phyloP scores from a whole-genome alignment of 306 rosid species.

The Boehmeria nivea region DNA sequence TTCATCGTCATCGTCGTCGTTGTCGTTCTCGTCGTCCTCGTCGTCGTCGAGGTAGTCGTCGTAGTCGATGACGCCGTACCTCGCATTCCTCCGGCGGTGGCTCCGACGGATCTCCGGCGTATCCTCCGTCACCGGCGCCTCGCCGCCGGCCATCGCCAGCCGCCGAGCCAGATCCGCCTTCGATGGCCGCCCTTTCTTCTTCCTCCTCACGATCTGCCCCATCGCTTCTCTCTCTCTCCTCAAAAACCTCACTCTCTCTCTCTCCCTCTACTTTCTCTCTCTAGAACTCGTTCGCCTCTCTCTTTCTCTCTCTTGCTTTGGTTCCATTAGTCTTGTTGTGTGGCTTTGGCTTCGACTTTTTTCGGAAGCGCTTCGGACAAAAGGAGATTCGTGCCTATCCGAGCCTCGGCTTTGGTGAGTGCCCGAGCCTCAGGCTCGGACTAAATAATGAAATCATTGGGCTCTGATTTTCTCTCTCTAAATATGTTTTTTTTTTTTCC shows the following conservation, averaged over 20 bases:
- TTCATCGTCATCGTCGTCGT: slow-evolving; percentile 64
- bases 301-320: slow-evolving; percentile 39
- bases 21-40: not conserved
- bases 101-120: slow-evolving; percentile 62
- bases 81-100: slow-evolving; percentile 79
- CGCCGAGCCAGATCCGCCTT: slow-evolving; percentile 97
- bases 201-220: slow-evolving; percentile 99
- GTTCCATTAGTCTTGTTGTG: slow-evolving; percentile 58
- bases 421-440: slow-evolving; percentile 36
- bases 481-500: not conserved
- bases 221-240: slow-evolving; percentile 39
- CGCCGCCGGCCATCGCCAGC: slow-evolving; percentile 28
- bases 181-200: slow-evolving; percentile 96
- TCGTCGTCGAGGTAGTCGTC: slow-evolving; percentile 77
- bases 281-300: slow-evolving; percentile 27
- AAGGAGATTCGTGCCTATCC: slow-evolving; percentile 29
- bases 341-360: slow-evolving; percentile 37
- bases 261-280: slow-evolving; percentile 32
- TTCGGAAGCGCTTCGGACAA: slow-evolving; percentile 27
- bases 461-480: not conserved
- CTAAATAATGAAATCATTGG: not conserved
- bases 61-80: slow-evolving; percentile 82
- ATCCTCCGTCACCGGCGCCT: slow-evolving; percentile 36
- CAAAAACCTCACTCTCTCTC: slow-evolving; percentile 19
- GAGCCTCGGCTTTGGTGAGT: slow-evolving; percentile 12